Conservation (phyloP, 1,284 basidiomycete species). For the Abortiporus biennis region DNA sequence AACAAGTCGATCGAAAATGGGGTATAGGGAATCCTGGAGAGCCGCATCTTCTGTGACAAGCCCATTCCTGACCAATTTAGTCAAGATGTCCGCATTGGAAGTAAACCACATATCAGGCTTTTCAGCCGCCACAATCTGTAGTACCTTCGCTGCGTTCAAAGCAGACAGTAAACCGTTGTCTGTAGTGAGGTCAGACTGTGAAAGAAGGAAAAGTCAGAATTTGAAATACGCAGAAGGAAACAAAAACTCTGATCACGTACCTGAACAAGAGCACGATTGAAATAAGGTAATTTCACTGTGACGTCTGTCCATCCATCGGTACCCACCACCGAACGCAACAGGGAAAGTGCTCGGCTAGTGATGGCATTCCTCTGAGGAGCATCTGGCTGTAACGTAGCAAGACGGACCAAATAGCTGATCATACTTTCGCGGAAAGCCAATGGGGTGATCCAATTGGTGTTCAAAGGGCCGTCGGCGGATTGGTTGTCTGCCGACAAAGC, state of each 20-base stretch:
- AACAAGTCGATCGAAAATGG: slow-evolving; percentile 84
- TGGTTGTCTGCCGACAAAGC: slow-evolving; percentile 28
- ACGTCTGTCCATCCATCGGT: slow-evolving; percentile 91
- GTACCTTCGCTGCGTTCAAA: slow-evolving; percentile 82
- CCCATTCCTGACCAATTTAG: slow-evolving; percentile 88
- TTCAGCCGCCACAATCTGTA: slow-evolving; percentile 82
- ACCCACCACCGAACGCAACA: slow-evolving; percentile 81
- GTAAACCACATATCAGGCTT: slow-evolving; percentile 85
- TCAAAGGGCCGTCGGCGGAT: slow-evolving; percentile 13
- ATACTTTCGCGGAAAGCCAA: slow-evolving; percentile 81
- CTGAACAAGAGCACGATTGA: slow-evolving; percentile 77
- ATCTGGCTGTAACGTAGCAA: slow-evolving; percentile 77
- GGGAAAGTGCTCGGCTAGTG: slow-evolving; percentile 70
- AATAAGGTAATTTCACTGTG: slow-evolving; percentile 87
- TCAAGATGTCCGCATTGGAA: slow-evolving; percentile 74
- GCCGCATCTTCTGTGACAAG: slow-evolving; percentile 70
- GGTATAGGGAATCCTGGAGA: slow-evolving; percentile 77
- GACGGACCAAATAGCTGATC: slow-evolving; percentile 89
- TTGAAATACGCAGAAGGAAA: neutral
- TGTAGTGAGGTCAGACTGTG: slow-evolving; percentile 65
- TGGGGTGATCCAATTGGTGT: slow-evolving; percentile 65
- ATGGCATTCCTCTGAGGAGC: slow-evolving; percentile 56
- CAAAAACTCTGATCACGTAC: slow-evolving; percentile 36
- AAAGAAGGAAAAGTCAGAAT: neutral
- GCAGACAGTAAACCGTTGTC: slow-evolving; percentile 68